Conservation (phyloP, 768 basidiomycete genomes). For the Tulasnella sp. region DNA sequence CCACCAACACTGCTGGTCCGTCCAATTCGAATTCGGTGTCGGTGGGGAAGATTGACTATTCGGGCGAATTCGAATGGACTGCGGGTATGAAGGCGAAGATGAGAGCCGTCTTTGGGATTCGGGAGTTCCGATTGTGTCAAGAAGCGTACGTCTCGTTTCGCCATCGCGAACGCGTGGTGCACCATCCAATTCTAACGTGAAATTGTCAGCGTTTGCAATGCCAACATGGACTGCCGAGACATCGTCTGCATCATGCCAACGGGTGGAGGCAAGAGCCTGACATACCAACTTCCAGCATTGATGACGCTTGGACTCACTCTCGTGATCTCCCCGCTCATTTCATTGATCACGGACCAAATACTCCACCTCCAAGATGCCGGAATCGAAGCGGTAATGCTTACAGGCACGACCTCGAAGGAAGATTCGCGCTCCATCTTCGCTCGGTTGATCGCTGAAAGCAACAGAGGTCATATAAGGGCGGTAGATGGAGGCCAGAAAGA, state of each 20-base stretch:
- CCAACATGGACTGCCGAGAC: constrained; percentile 81
- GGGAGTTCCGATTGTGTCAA: constrained; percentile 73
- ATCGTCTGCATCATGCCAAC: constrained; percentile 87
- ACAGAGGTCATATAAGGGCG: constrained; percentile 37
- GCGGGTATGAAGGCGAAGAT: constrained; percentile 51
- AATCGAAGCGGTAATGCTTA: constrained; percentile 74
- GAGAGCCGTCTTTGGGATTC: constrained; percentile 64
- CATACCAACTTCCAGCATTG: constrained; percentile 88
- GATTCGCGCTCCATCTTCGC: constrained; percentile 49
- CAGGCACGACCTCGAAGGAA: constrained; percentile 56
- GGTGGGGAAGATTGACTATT: constrained; percentile 52
- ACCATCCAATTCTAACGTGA: not conserved
- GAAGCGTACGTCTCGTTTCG: constrained; percentile 55
- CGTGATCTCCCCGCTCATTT: constrained; percentile 77
- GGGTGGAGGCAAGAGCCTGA: constrained; percentile 88
- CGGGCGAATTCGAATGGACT: constrained; percentile 59
- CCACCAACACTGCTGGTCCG: constrained; percentile 48
- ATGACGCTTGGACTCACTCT: constrained; percentile 73
- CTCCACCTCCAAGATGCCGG: constrained; percentile 64
- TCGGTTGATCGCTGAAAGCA: constrained; percentile 40
- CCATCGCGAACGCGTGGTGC: too few relatives aligned
- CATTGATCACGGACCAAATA: constrained; percentile 78
- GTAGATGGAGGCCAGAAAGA: constrained; percentile 39
- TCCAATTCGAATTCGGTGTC: constrained; percentile 24
- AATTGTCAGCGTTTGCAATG: constrained; percentile 73